phyloP scores from a whole-genome alignment of 768 basidiomycete genomes.

The Tulasnella sp. region DNA sequence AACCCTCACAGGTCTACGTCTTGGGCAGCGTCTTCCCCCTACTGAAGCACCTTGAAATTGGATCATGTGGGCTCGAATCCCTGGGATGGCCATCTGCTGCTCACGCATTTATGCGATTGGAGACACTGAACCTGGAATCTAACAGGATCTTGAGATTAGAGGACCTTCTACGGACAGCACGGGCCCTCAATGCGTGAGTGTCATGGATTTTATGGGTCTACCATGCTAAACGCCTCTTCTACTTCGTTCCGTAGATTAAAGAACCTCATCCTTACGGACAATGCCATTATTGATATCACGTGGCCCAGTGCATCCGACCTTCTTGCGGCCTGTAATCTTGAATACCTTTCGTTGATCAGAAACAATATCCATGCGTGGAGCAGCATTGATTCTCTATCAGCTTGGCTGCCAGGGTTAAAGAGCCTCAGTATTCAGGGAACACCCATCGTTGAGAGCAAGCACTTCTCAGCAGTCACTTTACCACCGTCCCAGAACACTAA shows the following conservation, averaged over 20 bases:
- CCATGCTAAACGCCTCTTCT: neutral
- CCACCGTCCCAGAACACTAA: too few relatives aligned
- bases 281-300: neutral
- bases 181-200: slow-evolving; percentile 17
- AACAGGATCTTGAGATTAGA: slow-evolving; percentile 5
- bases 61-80: slow-evolving; percentile 48
- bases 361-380: slow-evolving; percentile 52
- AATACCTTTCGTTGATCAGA: slow-evolving; percentile 51
- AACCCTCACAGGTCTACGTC: slow-evolving; percentile 42
- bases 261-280: slow-evolving; percentile 38
- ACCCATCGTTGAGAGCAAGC: slow-evolving; percentile 48
- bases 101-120: neutral
- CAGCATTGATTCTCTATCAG: slow-evolving; percentile 50
- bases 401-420: slow-evolving; percentile 60
- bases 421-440: slow-evolving; percentile 53
- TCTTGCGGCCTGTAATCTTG: slow-evolving; percentile 28
- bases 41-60: slow-evolving; percentile 44
- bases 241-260: slow-evolving; percentile 38
- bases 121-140: neutral
- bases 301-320: slow-evolving; percentile 11
- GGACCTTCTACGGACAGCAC: slow-evolving; percentile 9
- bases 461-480: too few relatives aligned
- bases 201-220: too few relatives aligned
- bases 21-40: slow-evolving; percentile 25
- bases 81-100: neutral